Conservation (phyloP, 1,284 basidiomycete species). For the Singerocomus rubriflavus region DNA sequence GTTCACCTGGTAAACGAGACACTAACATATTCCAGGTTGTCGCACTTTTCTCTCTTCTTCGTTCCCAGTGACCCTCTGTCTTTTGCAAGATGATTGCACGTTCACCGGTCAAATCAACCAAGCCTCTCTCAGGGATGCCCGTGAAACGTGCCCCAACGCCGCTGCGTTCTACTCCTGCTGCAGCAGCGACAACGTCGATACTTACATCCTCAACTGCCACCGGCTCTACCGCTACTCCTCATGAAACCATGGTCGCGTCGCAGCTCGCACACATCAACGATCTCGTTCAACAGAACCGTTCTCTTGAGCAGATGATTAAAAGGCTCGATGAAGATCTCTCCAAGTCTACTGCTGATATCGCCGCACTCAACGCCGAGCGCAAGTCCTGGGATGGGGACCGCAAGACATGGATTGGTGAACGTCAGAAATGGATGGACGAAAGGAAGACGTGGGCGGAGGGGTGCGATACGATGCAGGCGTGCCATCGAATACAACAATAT, state of each 20-base stretch:
- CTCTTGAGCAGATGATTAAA: slow-evolving; percentile 55
- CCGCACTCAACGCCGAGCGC: slow-evolving; percentile 19
- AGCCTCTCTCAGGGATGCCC: slow-evolving; percentile 8
- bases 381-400: slow-evolving; percentile 29
- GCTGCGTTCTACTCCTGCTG: slow-evolving; percentile 17
- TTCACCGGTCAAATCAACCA: slow-evolving; percentile 27
- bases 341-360: slow-evolving; percentile 27
- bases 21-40: slow-evolving; percentile 1
- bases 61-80: background rate
- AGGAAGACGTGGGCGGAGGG: slow-evolving; percentile 57
- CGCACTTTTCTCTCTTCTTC: background rate
- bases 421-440: slow-evolving; percentile 50
- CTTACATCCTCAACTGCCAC: slow-evolving; percentile 30
- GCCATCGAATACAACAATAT: slow-evolving; percentile 61
- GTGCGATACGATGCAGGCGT: slow-evolving; percentile 57
- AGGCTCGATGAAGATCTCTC: slow-evolving; percentile 47
- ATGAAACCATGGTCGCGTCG: slow-evolving; percentile 51
- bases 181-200: slow-evolving; percentile 27
- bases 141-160: slow-evolving; percentile 23
- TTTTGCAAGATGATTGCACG: slow-evolving; percentile 26
- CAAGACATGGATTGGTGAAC: slow-evolving; percentile 42
- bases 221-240: slow-evolving; percentile 34
- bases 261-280: slow-evolving; percentile 66
- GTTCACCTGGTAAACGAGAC: background rate
- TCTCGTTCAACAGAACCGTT: slow-evolving; percentile 60